Conservation (phyloP, 371 early-diverging fungal species). For the Mucor saturninus region DNA sequence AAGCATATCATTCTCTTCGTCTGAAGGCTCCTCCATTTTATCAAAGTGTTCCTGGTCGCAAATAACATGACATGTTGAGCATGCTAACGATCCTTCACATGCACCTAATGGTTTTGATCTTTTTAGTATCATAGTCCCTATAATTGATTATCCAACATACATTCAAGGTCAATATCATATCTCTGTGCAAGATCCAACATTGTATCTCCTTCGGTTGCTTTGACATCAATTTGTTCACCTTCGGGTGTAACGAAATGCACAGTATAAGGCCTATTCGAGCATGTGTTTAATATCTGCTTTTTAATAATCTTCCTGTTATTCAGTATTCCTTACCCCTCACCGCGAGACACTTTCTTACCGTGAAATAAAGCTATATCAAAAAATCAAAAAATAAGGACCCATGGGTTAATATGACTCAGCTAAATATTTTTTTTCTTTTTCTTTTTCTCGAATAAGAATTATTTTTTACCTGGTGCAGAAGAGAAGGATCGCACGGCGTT, state of each 20-base stretch:
- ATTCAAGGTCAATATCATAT: constrained; percentile 96
- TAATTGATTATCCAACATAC: constrained; percentile 42
- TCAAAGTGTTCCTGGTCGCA: constrained; percentile 87
- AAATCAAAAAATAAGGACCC: constrained; percentile 4
- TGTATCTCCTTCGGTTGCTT: constrained; percentile 85
- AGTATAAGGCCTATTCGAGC: constrained; percentile 44
- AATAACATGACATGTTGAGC: constrained; percentile 98
- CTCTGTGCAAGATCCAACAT: constrained; percentile 95
- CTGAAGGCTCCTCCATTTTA: constrained; percentile 90
- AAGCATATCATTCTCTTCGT: constrained; percentile 99
- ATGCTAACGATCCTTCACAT: constrained; percentile 97
- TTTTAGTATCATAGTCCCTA: not conserved
- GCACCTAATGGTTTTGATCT: constrained; percentile 69
- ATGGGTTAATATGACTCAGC: not conserved
- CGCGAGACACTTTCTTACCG: constrained; percentile 39
- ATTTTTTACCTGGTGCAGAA: constrained; percentile 29
- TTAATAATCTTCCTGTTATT: not conserved
- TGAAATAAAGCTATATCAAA: constrained; percentile 36
- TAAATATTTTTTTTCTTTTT: not conserved
- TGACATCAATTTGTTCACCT: constrained; percentile 77
- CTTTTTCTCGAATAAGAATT: not conserved
- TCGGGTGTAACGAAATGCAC: constrained; percentile 74
- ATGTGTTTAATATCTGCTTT: not conserved
- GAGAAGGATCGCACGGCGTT: constrained; percentile 25
- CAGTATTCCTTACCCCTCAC: constrained; percentile 38